Base-by-base conservation (phyloP, 2,329 filamentous ascomycete species). In the Bipolaris cookei region DNA sequence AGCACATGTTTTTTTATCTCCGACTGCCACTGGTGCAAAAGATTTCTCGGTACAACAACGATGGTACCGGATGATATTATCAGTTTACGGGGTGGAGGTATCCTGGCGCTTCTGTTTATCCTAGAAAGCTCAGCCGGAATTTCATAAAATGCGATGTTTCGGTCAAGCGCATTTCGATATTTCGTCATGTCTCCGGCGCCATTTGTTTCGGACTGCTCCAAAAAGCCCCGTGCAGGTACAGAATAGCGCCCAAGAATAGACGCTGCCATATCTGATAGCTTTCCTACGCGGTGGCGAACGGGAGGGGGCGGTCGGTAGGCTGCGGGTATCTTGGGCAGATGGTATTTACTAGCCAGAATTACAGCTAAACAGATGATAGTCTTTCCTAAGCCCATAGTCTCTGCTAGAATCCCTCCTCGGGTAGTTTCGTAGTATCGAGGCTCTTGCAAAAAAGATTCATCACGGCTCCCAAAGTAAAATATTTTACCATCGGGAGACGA, bases 331-430 rank as follows among this genome's bases (percentile, higher is more conserved):
- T 81, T 77, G 4, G 91, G 85, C 10, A 87, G 84, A 59, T 93
- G 84, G 30, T 87, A 81, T 65, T 85, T 87, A 0, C 91, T 96
- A 2, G 91, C 88, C 23, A 96, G 80, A 37, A 97, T 79, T n/a
- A 82, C 68, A 4, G 81, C 74, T 2, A 98, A 78, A 62, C 90
- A 94, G 10, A 97, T 96, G 23, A 97, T 77, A 0, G 94, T 97
- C 78, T 97, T 98, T 0, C 94, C 93, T 44, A 80, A 78, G 28
- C 83, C 83, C 90, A 93, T 93, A 62, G 90, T 88, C 70, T 95
- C 91, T 0, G 90, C 90, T 13, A 92, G 78, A 13, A 94, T 89
- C 2, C 92, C 94, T 32, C 93, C 92, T 56, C 84, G 82, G 4
- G 88, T 84, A 23, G 86, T 83, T 42, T 95, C 91, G 65, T 94